phyloP scores from a whole-genome alignment of 2,329 filamentous ascomycete genomes.

The Fusarium verticillioides region DNA sequence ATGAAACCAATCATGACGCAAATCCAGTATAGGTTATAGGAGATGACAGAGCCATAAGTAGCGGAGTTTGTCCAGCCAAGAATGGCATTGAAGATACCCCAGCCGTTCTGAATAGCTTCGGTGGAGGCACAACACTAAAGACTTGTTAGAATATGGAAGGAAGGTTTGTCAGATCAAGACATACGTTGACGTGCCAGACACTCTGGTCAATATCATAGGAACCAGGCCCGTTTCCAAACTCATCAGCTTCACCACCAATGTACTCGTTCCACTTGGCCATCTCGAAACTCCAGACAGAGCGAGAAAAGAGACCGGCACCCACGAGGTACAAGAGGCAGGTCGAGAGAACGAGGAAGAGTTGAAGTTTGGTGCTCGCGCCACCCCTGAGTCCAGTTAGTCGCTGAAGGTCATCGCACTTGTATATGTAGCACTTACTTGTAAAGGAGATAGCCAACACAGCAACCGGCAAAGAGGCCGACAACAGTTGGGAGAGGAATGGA shows the following conservation, averaged over 20 bases:
- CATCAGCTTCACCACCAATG: conserved; percentile 67
- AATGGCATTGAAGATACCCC: conserved; percentile 89
- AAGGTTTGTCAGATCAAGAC: conserved; percentile 43
- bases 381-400: conserved; percentile 47
- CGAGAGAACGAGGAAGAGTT: conserved; percentile 82
- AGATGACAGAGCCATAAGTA: conserved; percentile 86
- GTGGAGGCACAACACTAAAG: conserved; percentile 79
- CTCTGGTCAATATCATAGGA: conserved; percentile 82
- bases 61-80: conserved; percentile 91
- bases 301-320: conserved; percentile 83
- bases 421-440: conserved; percentile 71
- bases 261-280: conserved; percentile 74
- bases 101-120: conserved; percentile 77
- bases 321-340: conserved; percentile 89
- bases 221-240: conserved; percentile 70
- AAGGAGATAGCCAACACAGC: conserved; percentile 75
- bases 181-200: conserved; percentile 84
- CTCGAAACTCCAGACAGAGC: conserved; percentile 80
- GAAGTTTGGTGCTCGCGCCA: conserved; percentile 59
- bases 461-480: conserved; percentile 75
- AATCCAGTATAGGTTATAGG: conserved; percentile 91
- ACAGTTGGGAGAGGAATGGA: conserved; percentile 83
- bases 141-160: neutral
- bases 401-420: no score
- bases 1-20: conserved; percentile 76